A percentile compares a stretch with the other conserved stretches of the same genome.
phyloP scores from a whole-genome alignment of 2,329 filamentous ascomycete genomes.

The Thielaviopsis populi region DNA sequence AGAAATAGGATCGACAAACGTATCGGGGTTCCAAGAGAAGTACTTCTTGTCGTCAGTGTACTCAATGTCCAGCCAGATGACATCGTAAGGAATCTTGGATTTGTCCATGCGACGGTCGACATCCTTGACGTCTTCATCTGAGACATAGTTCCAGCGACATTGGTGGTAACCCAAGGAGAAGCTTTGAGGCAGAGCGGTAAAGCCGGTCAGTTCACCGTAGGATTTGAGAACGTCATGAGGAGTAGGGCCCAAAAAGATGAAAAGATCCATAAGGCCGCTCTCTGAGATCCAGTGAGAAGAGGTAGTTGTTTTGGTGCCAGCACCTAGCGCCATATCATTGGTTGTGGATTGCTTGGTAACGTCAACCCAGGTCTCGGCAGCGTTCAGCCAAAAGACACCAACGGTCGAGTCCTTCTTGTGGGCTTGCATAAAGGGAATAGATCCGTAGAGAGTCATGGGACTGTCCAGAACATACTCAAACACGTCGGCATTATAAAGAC shows the following conservation, averaged over 20 bases:
- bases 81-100: conserved; percentile 87
- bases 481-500: conserved; percentile 90
- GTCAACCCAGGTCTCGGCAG: conserved; percentile 94
- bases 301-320: conserved; percentile 55
- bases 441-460: conserved; percentile 96
- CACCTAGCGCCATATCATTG: conserved; percentile 65
- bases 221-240: conserved; percentile 66
- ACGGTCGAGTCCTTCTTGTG: conserved; percentile 88
- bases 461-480: conserved; percentile 97
- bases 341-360: conserved; percentile 65
- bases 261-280: conserved; percentile 74
- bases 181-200: conserved; percentile 77
- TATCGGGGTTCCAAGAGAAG: conserved; percentile 90
- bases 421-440: conserved; percentile 95
- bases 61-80: conserved; percentile 98
- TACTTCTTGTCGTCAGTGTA: conserved; percentile 96
- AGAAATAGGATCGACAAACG: conserved; percentile 67
- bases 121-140: conserved; percentile 90
- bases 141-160: conserved; percentile 97
- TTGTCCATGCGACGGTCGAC: conserved; percentile 95
- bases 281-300: conserved; percentile 97
- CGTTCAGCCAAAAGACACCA: conserved; percentile 94
- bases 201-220: conserved; percentile 84
- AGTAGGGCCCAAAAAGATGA: conserved; percentile 83
- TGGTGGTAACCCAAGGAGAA: conserved; percentile 92